phyloP scores from a whole-genome alignment of 345 rosid genomes.

The Eucalyptus curtisii region DNA sequence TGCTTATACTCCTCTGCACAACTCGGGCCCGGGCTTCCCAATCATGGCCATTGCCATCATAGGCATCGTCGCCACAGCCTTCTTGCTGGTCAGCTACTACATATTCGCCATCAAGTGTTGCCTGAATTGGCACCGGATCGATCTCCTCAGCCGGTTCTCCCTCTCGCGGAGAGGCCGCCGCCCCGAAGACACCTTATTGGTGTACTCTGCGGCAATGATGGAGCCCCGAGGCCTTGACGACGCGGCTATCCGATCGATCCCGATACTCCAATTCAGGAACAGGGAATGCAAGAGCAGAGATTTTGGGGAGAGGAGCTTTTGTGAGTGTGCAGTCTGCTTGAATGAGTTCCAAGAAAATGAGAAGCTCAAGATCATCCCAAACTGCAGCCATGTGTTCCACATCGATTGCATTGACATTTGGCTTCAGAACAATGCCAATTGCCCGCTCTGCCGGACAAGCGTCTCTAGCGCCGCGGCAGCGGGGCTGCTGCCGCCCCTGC shows the following conservation, averaged over 20 bases:
- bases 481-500: not conserved
- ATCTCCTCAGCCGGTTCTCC: conserved; percentile 46
- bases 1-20: conserved; percentile 7
- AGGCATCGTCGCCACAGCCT: conserved; percentile 77
- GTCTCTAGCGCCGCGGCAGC: conserved; percentile 20
- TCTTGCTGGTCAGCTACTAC: conserved; percentile 79
- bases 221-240: conserved; percentile 71
- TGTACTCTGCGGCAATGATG: conserved; percentile 12
- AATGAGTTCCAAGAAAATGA: conserved; percentile 79
- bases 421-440: conserved; percentile 85
- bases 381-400: conserved; percentile 74
- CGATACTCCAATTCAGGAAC: conserved; percentile 59
- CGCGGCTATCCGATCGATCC: conserved; percentile 72
- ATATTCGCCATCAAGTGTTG: conserved; percentile 84
- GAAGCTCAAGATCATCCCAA: conserved; percentile 60
- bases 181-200: conserved; percentile 34
- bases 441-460: conserved; percentile 80
- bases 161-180: conserved; percentile 30
- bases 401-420: conserved; percentile 89
- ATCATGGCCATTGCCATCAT: conserved; percentile 66
- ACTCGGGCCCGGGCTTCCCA: conserved; percentile 47
- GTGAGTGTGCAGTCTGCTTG: conserved; percentile 76
- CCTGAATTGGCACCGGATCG: conserved; percentile 71
- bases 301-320: conserved; percentile 20
- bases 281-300: conserved; percentile 7